Base-by-base conservation (phyloP, 2,329 filamentous ascomycete species). In the Leptoxyphium fumago region DNA sequence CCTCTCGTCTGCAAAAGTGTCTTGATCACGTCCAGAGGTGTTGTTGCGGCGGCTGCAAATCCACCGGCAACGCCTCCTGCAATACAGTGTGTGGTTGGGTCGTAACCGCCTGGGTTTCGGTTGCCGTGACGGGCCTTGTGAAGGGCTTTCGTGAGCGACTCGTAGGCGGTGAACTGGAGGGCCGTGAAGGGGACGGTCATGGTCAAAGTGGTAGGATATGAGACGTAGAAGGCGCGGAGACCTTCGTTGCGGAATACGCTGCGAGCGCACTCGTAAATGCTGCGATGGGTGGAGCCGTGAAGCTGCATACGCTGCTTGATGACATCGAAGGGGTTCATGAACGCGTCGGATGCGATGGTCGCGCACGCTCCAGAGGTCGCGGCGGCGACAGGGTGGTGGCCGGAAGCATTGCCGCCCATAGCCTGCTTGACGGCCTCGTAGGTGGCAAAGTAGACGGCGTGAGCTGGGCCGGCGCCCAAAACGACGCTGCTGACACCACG, bases 221-320 rank as follows among this genome's bases (percentile, higher is more conserved):
- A 98, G 56, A 98, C 82, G 69, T 98, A 98, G 68, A 98, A 98
- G 44, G 91, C 89, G 42, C 79, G 76, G 39, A 96, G 64, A 43
- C 91, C 91, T 66, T 98, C 91, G 43, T 78, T 81, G 56, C 74
- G 78, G 68, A 94, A 94, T 48, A 98, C 82, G 52, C 85, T 82
- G 60, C 74, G 78, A 45, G 89, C 89, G 70, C 91, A 98, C 61
- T 95, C 82, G 45, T 74, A 62, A 66, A 96, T 81, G 17, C 83
- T 87, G 56, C 80, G 82, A 68, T 96, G 94, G 52, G 80, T 79
- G n/a, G 89, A 96, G 58, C 91, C 84, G 62, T 94, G 85, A 47
- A 98, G 84, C 65, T 98, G 91, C 91, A 98, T 98, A 56, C 91
- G 84, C 65, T 98, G 91, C 69, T 98, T 98, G 71, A 98, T 94